Conservation (phyloP, 257 asterid genomes). For the Ehretia macrophylla region DNA sequence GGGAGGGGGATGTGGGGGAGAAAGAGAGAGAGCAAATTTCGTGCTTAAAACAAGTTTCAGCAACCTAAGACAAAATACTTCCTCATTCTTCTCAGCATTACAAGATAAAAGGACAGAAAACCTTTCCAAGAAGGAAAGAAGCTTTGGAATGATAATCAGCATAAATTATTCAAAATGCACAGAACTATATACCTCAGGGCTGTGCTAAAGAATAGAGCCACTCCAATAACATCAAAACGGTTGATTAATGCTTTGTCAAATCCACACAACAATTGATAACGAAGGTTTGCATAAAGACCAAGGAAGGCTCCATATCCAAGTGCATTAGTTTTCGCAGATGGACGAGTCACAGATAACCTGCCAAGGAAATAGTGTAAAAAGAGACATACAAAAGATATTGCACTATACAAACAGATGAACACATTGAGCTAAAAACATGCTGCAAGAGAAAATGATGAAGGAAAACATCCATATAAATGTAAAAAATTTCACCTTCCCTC, state of each 20-base stretch:
- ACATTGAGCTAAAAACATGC: background rate
- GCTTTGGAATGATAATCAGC: background rate
- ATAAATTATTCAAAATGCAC: background rate
- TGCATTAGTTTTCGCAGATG: conserved; percentile 82
- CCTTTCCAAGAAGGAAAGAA: background rate
- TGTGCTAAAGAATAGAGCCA: conserved; percentile 68
- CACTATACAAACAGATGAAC: background rate
- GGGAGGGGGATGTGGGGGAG: too few relatives aligned
- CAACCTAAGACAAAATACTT: too few relatives aligned
- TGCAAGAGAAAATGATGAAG: background rate
- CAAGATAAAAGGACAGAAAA: too few relatives aligned
- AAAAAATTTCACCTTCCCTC: conserved; percentile 70
- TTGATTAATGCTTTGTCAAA: conserved; percentile 62
- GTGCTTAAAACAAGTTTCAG: too few relatives aligned
- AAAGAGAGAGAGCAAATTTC: too few relatives aligned
- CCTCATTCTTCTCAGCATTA: too few relatives aligned
- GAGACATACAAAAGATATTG: conserved; percentile 10
- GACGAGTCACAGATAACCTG: conserved; percentile 77
- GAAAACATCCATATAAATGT: background rate
- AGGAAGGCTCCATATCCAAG: conserved; percentile 98
- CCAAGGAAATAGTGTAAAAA: background rate
- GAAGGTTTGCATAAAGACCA: conserved; percentile 83
- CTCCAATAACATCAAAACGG: conserved; percentile 93
- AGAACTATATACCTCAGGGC: conserved; percentile 63
- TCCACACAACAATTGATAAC: conserved; percentile 83